A percentile compares a stretch with the other conserved stretches of the same genome.
These are phyloP conservation scores for Medicago lupulina DNA, from an alignment of 306 rosid genomes.

Conservation along the genomic window DNA sequence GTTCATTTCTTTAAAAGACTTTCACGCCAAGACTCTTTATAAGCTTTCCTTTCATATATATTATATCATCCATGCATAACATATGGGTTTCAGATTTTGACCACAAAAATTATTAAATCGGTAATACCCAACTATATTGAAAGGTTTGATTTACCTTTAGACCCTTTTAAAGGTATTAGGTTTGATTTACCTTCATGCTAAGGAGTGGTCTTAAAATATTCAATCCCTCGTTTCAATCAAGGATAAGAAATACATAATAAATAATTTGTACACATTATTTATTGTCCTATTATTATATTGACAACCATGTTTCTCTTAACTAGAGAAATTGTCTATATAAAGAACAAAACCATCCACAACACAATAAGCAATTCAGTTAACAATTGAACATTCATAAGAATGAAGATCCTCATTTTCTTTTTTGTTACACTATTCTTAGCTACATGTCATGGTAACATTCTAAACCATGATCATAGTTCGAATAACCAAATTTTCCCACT, in stretches of 20 bases:
- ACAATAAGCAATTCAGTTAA: not conserved
- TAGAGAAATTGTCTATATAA: not conserved
- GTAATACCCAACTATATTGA: not conserved
- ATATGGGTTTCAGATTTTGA: not conserved
- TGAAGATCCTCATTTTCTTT: not conserved
- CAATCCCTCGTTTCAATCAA: not conserved
- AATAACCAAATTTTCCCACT: slow-evolving; percentile 51
- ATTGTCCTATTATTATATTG: not conserved
- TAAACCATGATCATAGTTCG: slow-evolving; percentile 8
- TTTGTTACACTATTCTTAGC: not conserved
- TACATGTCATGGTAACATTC: slow-evolving; percentile 10
- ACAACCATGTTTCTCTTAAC: not conserved
- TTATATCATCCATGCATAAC: not conserved
- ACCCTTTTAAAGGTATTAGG: too few relatives aligned
- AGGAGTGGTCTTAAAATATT: not conserved
- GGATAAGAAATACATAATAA: not conserved
- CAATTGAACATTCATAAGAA: not conserved
- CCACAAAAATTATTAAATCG: not conserved
- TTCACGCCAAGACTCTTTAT: too few relatives aligned
- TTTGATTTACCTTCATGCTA: too few relatives aligned
- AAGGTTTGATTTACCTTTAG: not conserved
- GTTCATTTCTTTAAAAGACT: too few relatives aligned
- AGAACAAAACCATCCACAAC: not conserved
- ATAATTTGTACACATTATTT: not conserved
- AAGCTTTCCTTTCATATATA: too few relatives aligned